These are phyloP conservation scores for Phalaenopsis hybrid DNA, from an alignment of 116 monocot species.

Conservation along the genomic window DNA sequence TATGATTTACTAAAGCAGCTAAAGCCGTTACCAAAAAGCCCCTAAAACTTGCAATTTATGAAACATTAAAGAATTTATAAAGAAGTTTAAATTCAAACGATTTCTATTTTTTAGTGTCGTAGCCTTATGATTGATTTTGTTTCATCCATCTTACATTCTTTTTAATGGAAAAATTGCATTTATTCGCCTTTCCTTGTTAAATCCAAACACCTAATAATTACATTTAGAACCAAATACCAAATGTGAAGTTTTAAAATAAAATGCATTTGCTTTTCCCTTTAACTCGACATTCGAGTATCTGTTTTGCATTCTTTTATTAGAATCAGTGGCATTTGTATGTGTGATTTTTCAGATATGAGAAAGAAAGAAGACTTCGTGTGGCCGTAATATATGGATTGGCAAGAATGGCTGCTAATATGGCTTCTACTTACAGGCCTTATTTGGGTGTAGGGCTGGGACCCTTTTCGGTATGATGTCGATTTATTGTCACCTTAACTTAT, in stretches of 20 bases:
- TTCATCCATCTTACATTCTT: slow-evolving; percentile 5
- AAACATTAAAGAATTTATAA: background rate
- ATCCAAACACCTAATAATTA: background rate
- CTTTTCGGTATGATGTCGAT: slow-evolving; percentile 61
- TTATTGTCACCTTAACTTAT: background rate
- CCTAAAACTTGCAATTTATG: background rate
- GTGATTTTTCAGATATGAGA: slow-evolving; percentile 63
- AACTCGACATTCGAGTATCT: background rate
- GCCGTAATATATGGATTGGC: slow-evolving; percentile 88
- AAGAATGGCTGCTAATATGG: slow-evolving; percentile 98
- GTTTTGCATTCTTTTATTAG: background rate
- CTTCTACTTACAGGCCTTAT: slow-evolving; percentile 87
- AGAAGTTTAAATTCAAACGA: slow-evolving; percentile 4
- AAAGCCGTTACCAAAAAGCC: too few relatives aligned
- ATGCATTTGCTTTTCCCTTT: background rate
- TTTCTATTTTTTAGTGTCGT: background rate
- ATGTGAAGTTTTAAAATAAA: background rate
- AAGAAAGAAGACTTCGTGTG: slow-evolving; percentile 87
- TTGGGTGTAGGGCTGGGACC: slow-evolving; percentile 95
- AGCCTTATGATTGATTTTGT: background rate
- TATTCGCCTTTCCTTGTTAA: background rate
- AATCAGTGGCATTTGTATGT: background rate
- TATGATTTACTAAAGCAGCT: too few relatives aligned
- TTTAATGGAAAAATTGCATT: background rate
- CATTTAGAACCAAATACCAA: background rate